Percentiles rank a stretch among this genome's conserved stretches.
phyloP scores from a whole-genome alignment of 495 filamentous ascomycete species.

The Mytilinidion resinicola region DNA sequence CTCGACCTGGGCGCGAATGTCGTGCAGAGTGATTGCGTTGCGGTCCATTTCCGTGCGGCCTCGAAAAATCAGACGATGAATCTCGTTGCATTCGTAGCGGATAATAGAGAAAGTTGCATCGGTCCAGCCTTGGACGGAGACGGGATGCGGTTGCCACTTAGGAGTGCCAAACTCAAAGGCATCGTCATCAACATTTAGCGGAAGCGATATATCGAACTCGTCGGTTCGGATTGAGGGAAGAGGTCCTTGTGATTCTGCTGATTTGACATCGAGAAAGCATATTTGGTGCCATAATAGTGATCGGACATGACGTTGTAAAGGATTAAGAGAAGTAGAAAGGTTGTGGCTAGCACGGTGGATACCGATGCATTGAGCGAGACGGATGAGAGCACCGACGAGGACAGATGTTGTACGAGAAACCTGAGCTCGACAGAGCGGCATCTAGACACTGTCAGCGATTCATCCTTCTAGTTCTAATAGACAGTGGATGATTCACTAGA shows the following conservation, averaged over 20 bases:
- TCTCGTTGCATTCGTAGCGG: constrained; percentile 28
- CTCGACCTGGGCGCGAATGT: constrained; percentile 20
- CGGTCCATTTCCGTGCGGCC: constrained; percentile 27
- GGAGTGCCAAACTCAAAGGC: constrained; percentile 26
- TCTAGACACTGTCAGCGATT: constrained; percentile 1
- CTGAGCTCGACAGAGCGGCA: constrained; percentile 25
- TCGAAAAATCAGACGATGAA: constrained; percentile 27
- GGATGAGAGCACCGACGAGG: constrained; percentile 24
- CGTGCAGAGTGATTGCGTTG: constrained; percentile 19
- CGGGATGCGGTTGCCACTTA: constrained; percentile 24
- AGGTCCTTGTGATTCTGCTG: constrained; percentile 26
- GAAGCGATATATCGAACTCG: constrained; percentile 26
- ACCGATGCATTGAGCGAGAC: constrained; percentile 26
- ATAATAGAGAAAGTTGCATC: constrained; percentile 24
- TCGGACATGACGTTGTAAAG: constrained; percentile 23
- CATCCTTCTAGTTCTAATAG: background rate
- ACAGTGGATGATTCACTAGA: constrained; percentile 12
- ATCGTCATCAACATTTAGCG: constrained; percentile 26
- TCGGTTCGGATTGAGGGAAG: constrained; percentile 27
- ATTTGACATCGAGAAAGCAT: constrained; percentile 27
- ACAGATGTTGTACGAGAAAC: constrained; percentile 28
- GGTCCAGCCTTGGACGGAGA: constrained; percentile 21
- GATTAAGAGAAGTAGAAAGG: constrained; percentile 17
- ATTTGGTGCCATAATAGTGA: constrained; percentile 28
- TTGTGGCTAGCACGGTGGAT: constrained; percentile 23